Evolutionary conservation across 1,284 basidiomycete species (phyloP).

Genomic region (Cryptococcus sp.): DNA sequence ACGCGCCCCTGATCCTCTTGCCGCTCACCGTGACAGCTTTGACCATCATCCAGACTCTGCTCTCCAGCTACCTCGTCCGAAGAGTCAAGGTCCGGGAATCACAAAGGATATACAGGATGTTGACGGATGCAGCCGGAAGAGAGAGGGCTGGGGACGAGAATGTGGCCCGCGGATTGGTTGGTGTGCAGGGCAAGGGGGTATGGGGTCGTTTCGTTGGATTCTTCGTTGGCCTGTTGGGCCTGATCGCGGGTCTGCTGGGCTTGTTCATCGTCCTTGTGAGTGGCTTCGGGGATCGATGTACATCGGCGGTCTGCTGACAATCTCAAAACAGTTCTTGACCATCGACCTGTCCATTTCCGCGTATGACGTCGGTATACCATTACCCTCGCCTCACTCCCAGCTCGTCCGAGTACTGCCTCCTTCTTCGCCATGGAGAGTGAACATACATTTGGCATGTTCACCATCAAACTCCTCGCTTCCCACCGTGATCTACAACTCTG

Average conservation of each 20-base stretch:
- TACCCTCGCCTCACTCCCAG: conserved; percentile 32
- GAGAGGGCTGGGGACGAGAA: conserved; percentile 29
- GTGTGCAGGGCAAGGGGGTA: conserved; percentile 35
- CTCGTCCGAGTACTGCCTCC: conserved; percentile 33
- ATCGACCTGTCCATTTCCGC: conserved; percentile 46
- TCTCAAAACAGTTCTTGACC: conserved; percentile 36
- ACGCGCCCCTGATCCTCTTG: conserved; percentile 39
- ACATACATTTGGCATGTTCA: conserved; percentile 44
- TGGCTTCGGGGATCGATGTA: neutral
- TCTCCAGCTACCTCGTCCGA: conserved; percentile 42
- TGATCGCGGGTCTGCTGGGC: conserved; percentile 41
- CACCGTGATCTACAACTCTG: conserved; percentile 44
- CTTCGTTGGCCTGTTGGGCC: conserved; percentile 33
- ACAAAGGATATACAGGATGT: conserved; percentile 35
- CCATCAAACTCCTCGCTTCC: conserved; percentile 30
- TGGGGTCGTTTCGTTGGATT: conserved; percentile 31
- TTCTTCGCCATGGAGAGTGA: conserved; percentile 34
- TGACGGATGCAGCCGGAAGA: conserved; percentile 34
- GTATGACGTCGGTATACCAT: conserved; percentile 38
- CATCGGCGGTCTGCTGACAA: neutral
- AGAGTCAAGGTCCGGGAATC: conserved; percentile 40
- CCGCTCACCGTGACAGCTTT: conserved; percentile 37
- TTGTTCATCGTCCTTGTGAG: conserved; percentile 41
- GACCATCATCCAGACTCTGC: conserved; percentile 35
- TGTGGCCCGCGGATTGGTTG: conserved; percentile 38